Percentiles rank a stretch among this genome's conserved stretches.
Evolutionary conservation across 208 protist species (phyloP).

Genomic region (Kentomonas sorsogonicus): DNA sequence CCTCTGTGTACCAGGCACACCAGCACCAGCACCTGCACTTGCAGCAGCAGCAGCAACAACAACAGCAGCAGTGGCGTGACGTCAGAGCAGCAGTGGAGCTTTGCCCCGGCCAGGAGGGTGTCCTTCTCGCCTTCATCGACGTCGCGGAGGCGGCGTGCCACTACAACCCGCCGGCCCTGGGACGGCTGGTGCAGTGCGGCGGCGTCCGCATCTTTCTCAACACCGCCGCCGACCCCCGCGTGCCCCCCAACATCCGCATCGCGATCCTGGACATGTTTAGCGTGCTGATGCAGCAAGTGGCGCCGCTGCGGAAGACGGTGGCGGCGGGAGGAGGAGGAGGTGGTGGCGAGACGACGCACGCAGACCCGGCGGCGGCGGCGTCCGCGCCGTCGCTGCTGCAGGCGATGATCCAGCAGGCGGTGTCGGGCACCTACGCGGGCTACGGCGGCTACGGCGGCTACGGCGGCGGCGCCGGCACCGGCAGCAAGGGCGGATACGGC

Average conservation of each 20-base stretch:
- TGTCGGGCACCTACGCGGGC: slow-evolving; percentile 36
- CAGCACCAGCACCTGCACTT: slow-evolving; percentile 7
- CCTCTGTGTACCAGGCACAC: slow-evolving; percentile 1
- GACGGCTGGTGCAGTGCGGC: slow-evolving; percentile 66
- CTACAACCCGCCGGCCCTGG: slow-evolving; percentile 73
- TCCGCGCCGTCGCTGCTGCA: slow-evolving; percentile 24
- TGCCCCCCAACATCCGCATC: slow-evolving; percentile 55
- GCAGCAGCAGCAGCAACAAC: not conserved
- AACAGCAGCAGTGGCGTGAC: slow-evolving; percentile 5
- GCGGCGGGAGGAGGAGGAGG: no score
- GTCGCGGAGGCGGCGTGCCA: slow-evolving; percentile 82
- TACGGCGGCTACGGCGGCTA: no score
- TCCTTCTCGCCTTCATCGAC: slow-evolving; percentile 68
- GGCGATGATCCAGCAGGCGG: slow-evolving; percentile 64
- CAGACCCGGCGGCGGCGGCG: not conserved
- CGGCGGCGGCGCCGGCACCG: no score
- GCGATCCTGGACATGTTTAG: slow-evolving; percentile 76
- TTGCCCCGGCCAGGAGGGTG: slow-evolving; percentile 29
- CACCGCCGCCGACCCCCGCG: slow-evolving; percentile 61
- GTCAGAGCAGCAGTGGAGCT: slow-evolving; percentile 24
- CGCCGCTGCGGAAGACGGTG: slow-evolving; percentile 54
- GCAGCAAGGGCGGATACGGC: no score
- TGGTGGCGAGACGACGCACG: no score
- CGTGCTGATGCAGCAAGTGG: slow-evolving; percentile 83
- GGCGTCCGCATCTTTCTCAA: slow-evolving; percentile 67